Evolutionary conservation across 345 rosid species (phyloP), one percentile per base, ranked within the genome.

Genomic region (Passiflora organensis): DNA sequence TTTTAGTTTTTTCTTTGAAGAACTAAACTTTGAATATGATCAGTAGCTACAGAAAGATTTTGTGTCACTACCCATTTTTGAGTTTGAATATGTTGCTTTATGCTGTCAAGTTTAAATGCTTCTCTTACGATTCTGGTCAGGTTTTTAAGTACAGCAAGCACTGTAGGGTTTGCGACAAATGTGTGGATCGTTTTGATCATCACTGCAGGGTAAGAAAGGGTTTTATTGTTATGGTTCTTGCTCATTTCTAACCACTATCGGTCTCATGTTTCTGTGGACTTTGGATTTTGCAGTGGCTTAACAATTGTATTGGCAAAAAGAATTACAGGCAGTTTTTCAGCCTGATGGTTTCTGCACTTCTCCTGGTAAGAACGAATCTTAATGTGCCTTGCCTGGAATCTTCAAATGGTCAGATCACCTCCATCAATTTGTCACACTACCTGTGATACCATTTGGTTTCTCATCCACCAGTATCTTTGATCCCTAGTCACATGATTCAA

Each of bases 91-190:
- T 28, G 34, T 28, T 28, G 34, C 34, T 28, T 3, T n/a, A n/a
- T n/a, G n/a, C n/a, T n/a, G n/a, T n/a, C n/a, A n/a, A n/a, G n/a
- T n/a, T n/a, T n/a, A n/a, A n/a, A n/a, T n/a, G n/a, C n/a, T n/a
- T n/a, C n/a, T n/a, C 5, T 28, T 53, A 18, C 25, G 60, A 3
- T 24, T 70, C 25, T 67, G 58, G 63, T 32, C 79, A 93, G 96
- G 99, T 93, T 58, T 86, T 80, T 78, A 93, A 83, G 71, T 85
- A 89, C 74, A 93, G 97, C 83, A 93, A 93, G 76, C 99, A 89
- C 70, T 93, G 99, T 55, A 77, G 99, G 75, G 96, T 93, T 44
- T 89, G 97, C 45, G 97, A 93, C 78, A 93, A 93, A 76, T 89
- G 97, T 50, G 97, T 93, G 4, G 83, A 93, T 64, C 74, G 71